These are phyloP conservation scores for Stephanodiscus minutulus DNA, from an alignment of 108 stramenopile species.

Conservation along the genomic window DNA sequence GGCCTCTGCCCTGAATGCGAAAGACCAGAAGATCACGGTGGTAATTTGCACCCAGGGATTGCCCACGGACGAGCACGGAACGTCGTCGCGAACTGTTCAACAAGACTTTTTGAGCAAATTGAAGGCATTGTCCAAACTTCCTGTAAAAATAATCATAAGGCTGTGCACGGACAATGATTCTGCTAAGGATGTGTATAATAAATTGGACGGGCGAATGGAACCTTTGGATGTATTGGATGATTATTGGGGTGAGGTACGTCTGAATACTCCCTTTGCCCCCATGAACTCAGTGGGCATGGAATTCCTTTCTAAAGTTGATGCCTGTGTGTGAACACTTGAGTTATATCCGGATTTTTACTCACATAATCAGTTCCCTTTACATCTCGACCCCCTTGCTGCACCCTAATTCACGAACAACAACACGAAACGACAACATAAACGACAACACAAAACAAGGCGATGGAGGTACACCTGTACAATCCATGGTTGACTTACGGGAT, in stretches of 20 bases:
- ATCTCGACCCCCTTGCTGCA: not conserved
- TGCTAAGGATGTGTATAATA: constrained; percentile 46
- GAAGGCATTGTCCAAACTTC: constrained; percentile 5
- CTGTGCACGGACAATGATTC: constrained; percentile 43
- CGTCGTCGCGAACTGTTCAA: not conserved
- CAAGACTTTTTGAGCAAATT: constrained; percentile 20
- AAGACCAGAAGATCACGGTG: constrained; percentile 23
- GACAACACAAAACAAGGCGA: constrained; percentile 13
- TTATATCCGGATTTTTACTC: not conserved
- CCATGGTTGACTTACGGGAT: constrained; percentile 60
- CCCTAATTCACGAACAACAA: too few relatives aligned
- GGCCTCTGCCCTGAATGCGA: constrained; percentile 14
- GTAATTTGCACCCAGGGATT: constrained; percentile 58
- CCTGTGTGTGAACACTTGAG: not conserved
- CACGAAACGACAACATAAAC: not conserved
- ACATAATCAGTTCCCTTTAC: not conserved
- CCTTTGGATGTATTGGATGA: constrained; percentile 52
- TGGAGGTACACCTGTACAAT: constrained; percentile 50
- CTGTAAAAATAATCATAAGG: constrained; percentile 41
- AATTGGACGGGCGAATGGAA: constrained; percentile 8
- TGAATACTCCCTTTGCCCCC: not conserved
- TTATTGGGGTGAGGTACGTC: constrained; percentile 43
- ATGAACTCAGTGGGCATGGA: not conserved
- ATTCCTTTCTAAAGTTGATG: not conserved
- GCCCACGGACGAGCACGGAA: constrained; percentile 46